Evolutionary conservation across 2,329 filamentous ascomycete genomes (phyloP).

Genomic region (Curvularia verruculosa): DNA sequence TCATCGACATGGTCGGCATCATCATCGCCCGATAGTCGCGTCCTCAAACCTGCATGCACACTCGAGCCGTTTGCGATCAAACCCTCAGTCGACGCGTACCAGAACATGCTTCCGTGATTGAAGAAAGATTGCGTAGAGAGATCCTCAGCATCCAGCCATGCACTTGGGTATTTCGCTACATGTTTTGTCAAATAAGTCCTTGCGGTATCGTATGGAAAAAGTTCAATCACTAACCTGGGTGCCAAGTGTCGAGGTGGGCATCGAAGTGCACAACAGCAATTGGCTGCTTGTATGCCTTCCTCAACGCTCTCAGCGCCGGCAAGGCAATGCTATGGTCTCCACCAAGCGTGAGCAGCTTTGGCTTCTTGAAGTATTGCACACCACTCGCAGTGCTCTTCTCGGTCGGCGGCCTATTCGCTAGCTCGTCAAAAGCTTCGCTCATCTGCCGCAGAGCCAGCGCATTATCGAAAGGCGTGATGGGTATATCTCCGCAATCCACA

Average conservation of each 20-base stretch:
- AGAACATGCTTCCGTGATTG: slow-evolving; percentile 92
- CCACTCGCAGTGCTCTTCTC: slow-evolving; percentile 46
- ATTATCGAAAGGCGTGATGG: slow-evolving; percentile 86
- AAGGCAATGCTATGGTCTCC: slow-evolving; percentile 60
- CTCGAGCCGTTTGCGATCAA: slow-evolving; percentile 75
- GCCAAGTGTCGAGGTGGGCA: slow-evolving; percentile 83
- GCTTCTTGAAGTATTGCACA: slow-evolving; percentile 51
- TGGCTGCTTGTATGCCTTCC: slow-evolving; percentile 52
- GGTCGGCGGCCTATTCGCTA: slow-evolving; percentile 58
- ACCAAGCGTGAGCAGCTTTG: slow-evolving; percentile 57
- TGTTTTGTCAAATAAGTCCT: slow-evolving; percentile 60
- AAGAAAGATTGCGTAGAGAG: slow-evolving; percentile 72
- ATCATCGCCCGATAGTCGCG: slow-evolving; percentile 70
- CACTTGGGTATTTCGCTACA: slow-evolving; percentile 76
- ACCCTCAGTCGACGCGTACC: slow-evolving; percentile 81
- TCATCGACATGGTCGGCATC: slow-evolving; percentile 75
- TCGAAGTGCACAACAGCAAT: slow-evolving; percentile 60
- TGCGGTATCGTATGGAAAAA: no score
- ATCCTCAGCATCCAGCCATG: slow-evolving; percentile 65
- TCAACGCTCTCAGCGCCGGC: slow-evolving; percentile 57
- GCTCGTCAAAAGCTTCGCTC: slow-evolving; percentile 77
- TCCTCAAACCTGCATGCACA: slow-evolving; percentile 84
- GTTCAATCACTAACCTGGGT: slow-evolving; percentile 57
- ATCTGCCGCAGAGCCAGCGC: slow-evolving; percentile 80
- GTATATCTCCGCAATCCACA: slow-evolving; percentile 90